Evolutionary conservation across 164 flowering plant species (phyloP).

Genomic region (Tetracentron sinense): DNA sequence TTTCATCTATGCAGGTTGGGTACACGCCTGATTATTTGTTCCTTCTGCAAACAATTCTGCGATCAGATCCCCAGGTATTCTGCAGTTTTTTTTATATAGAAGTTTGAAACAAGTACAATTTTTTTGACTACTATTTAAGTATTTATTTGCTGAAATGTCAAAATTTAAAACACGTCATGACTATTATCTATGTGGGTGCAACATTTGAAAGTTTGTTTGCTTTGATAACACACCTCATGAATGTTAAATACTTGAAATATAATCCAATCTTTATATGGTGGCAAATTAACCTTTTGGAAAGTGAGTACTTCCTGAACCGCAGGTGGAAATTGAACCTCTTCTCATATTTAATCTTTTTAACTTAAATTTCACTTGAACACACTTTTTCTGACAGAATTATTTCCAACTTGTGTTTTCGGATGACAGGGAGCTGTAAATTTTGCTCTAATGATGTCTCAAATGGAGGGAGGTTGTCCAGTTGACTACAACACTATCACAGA

Average conservation of each 20-base stretch:
- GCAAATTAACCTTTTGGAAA: neutral
- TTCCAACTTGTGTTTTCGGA: conserved; percentile 6
- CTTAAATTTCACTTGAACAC: too few relatives aligned
- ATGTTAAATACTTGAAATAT: neutral
- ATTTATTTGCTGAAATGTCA: too few relatives aligned
- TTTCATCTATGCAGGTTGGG: conserved; percentile 73
- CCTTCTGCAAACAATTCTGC: conserved; percentile 94
- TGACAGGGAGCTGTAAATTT: conserved; percentile 97
- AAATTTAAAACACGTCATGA: too few relatives aligned
- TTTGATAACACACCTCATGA: neutral
- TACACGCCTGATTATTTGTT: conserved; percentile 95
- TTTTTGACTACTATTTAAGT: too few relatives aligned
- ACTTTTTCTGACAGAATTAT: too few relatives aligned
- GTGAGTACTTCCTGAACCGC: too few relatives aligned
- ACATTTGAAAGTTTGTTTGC: too few relatives aligned
- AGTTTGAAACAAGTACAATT: too few relatives aligned
- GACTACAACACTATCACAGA: conserved; percentile 99
- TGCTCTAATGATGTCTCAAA: conserved; percentile 99
- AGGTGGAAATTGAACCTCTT: neutral
- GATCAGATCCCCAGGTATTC: conserved; percentile 94
- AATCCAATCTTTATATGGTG: neutral
- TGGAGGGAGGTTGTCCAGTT: conserved; percentile 99
- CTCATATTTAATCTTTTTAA: too few relatives aligned
- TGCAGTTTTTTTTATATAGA: too few relatives aligned
- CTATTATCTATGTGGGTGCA: too few relatives aligned